Base-by-base conservation (phyloP, 140 eudicot species). In the Stevia rebaudiana region DNA sequence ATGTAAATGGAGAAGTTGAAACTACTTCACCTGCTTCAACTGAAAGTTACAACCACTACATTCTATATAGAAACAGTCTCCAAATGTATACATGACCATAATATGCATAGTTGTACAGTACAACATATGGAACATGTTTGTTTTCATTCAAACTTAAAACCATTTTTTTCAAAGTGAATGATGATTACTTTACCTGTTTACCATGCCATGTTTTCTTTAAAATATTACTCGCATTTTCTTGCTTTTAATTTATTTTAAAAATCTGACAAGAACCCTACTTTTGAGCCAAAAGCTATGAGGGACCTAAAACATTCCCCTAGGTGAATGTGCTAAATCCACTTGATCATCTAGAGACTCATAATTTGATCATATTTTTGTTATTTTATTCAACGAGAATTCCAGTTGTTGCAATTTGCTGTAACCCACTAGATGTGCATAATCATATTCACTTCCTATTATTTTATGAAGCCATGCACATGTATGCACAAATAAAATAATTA, bases 251-350 rank as follows among this genome's bases (percentile, higher is more conserved):
- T 1, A 28, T 78, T 80, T 64, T 71, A 79, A 79, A 77, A 86
- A 87, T 73, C 84, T 81, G 86, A 85, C 86, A 77, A 68, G 70
- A 74, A 74, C 79, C 84, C 79, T 73, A 73, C 83, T 81, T 70
- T 61, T 62, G 70, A 57, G 51, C 36, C 54, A 54, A 63, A 72
- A 42, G 65, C 44, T 52, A 44, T 44, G 25, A 11, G 54, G 89
- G 89, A 54, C 67, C 87, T 83, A 50, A 85, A 85, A 89, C 97
- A 89, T 89, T 89, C 97, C 72, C 91, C 86, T 82, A 35, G 97
- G 67, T 61, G 61, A 56, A 67, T 82, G 97, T 83, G 85, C 81
- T 54, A 56, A 56, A 31, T 56, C 63, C 43, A 31, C 23, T 51
- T 22, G 16, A 51, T 51, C 11, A 74, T 77, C 79, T 52, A 46